Evolutionary conservation across 305 asterid species (phyloP), one percentile per base, ranked within the genome.

Genomic region (Caryopteris hybrid): DNA sequence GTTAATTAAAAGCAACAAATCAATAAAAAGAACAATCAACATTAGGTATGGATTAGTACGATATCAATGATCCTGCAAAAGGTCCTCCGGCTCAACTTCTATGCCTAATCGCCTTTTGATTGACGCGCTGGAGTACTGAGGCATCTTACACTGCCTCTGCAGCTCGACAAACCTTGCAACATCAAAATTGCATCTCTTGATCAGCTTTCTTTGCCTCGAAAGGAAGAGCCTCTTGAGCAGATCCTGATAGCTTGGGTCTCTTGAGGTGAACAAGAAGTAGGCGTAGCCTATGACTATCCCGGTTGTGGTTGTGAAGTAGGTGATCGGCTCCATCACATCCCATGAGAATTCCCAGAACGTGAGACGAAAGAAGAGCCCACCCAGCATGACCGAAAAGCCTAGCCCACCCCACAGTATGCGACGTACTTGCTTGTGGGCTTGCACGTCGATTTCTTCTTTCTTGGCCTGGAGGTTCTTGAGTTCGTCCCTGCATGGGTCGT

Each of bases 281-380:
- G 81, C 77, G 42, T 79, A 79, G 51, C 86, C 82, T 4, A 74
- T 66, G 29, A 86, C 73, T 58, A 80, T 59, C 27, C 84, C 80
- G 0, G 86, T 34, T 0, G 86, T 39, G 14, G 89, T 80, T 0
- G 83, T 69, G 71, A 77, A 84, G 61, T 80, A 86, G 4, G 88
- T 79, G 56, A 86, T 78, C 1, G 92, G 92, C 66, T 86, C 92
- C 90, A 86, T 86, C 5, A 86, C 90, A 48, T 86, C 89, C 92
- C 92, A 86, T 8, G 90, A 79, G 41, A 84, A 61, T 53, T 84
- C 87, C 89, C 89, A 85, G 70, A 85, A 85, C 6, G 89, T 86
- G 3, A 79, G 78, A 12, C 88, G 86, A 58, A 84, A 80, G 68
- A 80, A 79, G 39, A 76, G 76, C n/a, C 82, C 74, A 14, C 67